A percentile compares a stretch with the other conserved stretches of the same genome.
Evolutionary conservation across 192 early-diverging fungal species (phyloP).

Genomic region (Geranomyces variabilis): DNA sequence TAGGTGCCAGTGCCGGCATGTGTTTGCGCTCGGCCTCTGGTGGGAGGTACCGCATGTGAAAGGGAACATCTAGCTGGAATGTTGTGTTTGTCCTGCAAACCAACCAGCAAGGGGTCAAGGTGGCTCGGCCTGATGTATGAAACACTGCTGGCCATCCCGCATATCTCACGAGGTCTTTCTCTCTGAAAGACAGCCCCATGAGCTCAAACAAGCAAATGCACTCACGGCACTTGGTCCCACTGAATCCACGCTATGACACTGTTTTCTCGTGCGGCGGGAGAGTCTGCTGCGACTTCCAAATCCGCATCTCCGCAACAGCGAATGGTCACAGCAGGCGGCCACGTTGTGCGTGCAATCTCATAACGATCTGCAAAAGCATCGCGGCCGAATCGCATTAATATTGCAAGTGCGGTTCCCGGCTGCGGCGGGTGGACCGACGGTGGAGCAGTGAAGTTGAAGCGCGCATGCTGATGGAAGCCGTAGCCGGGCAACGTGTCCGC

Average conservation of each 20-base stretch:
- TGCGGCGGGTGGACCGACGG: background rate
- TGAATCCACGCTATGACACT: background rate
- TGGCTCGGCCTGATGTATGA: too few relatives aligned
- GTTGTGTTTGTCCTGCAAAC: constrained; percentile 4
- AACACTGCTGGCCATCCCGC: too few relatives aligned
- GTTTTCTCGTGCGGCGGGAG: background rate
- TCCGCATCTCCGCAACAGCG: constrained; percentile 3
- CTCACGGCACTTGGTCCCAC: constrained; percentile 6
- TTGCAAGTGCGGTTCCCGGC: background rate
- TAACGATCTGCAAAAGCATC: constrained; percentile 9
- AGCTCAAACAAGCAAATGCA: background rate
- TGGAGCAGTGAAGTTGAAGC: background rate
- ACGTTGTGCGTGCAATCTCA: constrained; percentile 1
- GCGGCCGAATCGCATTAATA: background rate
- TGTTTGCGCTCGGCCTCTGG: background rate
- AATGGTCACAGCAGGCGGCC: background rate
- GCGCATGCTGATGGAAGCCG: background rate
- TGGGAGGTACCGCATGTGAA: constrained; percentile 4
- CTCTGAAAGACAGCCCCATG: too few relatives aligned
- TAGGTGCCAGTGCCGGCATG: constrained; percentile 3
- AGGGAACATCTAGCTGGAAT: background rate
- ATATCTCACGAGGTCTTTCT: too few relatives aligned
- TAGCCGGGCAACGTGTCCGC: background rate
- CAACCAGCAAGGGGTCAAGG: background rate
- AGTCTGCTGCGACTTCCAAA: constrained; percentile 4